phyloP scores from a whole-genome alignment of 495 filamentous ascomycete species.

The Penicillium cosmopolitanum region DNA sequence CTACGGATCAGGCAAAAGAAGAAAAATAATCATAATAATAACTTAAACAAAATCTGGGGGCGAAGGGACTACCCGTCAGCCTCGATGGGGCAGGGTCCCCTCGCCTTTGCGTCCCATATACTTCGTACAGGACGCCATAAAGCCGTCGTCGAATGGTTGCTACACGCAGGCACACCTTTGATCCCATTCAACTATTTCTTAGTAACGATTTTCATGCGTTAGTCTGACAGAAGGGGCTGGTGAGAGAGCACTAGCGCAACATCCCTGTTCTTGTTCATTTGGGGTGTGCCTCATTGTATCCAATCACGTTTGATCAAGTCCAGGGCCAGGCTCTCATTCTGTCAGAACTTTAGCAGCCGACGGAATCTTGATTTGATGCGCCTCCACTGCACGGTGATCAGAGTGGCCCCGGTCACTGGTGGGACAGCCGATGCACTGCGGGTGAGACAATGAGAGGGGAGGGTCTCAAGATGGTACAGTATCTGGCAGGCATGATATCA shows the following conservation, averaged over 20 bases:
- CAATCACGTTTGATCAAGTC: background rate
- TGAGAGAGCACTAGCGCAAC: background rate
- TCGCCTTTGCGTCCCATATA: background rate
- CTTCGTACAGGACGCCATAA: background rate
- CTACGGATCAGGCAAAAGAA: background rate
- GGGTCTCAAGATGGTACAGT: slow-evolving; percentile 7
- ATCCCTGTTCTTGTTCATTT: background rate
- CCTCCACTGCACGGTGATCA: slow-evolving; percentile 13
- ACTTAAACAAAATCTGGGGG: background rate
- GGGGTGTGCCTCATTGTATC: background rate
- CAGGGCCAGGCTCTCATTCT: slow-evolving; percentile 1
- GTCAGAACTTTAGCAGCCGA: slow-evolving; percentile 19
- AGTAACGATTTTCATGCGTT: background rate
- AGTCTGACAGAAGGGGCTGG: background rate
- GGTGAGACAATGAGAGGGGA: slow-evolving; percentile 14
- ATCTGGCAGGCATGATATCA: slow-evolving; percentile 5
- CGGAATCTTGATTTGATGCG: slow-evolving; percentile 21
- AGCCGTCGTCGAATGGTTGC: background rate
- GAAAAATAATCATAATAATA: background rate
- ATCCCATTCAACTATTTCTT: background rate
- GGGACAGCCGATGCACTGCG: slow-evolving; percentile 3
- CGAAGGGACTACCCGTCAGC: background rate
- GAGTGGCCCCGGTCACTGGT: background rate
- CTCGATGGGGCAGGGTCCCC: background rate
- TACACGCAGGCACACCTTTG: background rate